phyloP scores from a whole-genome alignment of 257 asterid species.

The Plantago elongata region DNA sequence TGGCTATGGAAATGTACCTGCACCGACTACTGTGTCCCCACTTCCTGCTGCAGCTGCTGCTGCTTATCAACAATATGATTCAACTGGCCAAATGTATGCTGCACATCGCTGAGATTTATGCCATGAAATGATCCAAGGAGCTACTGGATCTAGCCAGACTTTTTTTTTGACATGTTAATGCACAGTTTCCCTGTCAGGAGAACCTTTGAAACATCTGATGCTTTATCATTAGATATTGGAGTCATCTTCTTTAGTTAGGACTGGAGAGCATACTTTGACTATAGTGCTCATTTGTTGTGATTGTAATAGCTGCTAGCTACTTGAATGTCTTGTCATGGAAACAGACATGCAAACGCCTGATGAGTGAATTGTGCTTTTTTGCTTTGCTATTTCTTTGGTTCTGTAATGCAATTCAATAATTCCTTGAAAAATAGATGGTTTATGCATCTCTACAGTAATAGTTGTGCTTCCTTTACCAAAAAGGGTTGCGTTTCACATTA shows the following conservation, averaged over 20 bases:
- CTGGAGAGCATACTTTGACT: not conserved
- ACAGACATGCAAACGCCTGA: too few relatives aligned
- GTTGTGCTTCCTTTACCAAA: too few relatives aligned
- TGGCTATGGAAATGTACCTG: constrained; percentile 59
- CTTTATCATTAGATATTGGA: constrained; percentile 17
- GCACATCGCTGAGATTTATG: constrained; percentile 52
- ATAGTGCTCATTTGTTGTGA: not conserved
- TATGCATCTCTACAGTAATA: too few relatives aligned
- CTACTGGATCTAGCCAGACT: constrained; percentile 1
- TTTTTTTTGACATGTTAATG: constrained; percentile 5
- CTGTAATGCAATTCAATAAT: too few relatives aligned
- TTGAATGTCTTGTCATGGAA: not conserved
- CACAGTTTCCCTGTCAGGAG: constrained; percentile 18
- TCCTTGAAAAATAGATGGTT: too few relatives aligned
- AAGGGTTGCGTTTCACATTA: too few relatives aligned
- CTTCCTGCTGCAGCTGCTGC: constrained; percentile 25
- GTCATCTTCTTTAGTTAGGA: constrained; percentile 1
- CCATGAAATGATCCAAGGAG: constrained; percentile 10
- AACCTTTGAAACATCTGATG: constrained; percentile 15
- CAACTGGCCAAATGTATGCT: constrained; percentile 64
- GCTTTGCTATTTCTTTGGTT: too few relatives aligned
- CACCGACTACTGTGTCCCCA: constrained; percentile 47
- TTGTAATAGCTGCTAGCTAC: not conserved
- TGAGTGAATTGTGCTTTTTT: too few relatives aligned
- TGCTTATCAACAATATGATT: constrained; percentile 61